Evolutionary conservation across 331 rosid genomes (phyloP).

Genomic region (Quercus lobata): DNA sequence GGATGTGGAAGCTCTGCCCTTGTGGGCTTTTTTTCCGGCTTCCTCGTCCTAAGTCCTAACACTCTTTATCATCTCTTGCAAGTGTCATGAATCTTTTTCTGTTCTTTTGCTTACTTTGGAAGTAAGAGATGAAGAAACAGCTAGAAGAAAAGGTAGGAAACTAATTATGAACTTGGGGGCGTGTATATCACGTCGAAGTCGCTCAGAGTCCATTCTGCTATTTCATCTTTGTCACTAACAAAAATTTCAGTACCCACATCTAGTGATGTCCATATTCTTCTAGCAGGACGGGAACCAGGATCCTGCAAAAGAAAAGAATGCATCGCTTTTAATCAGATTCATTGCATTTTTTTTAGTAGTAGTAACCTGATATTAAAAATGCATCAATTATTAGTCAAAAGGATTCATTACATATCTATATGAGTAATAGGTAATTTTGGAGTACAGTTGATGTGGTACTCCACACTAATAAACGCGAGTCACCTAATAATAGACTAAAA

Average conservation of each 20-base stretch:
- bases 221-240: slow-evolving; percentile 56
- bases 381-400: no score
- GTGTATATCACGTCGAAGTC: slow-evolving; percentile 45
- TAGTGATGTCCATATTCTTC: slow-evolving; percentile 46
- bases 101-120: background rate
- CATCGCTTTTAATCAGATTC: background rate
- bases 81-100: background rate
- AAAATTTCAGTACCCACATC: slow-evolving; percentile 75
- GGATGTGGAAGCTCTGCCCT: background rate
- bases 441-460: no score
- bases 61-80: background rate
- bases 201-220: slow-evolving; percentile 69
- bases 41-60: background rate
- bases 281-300: slow-evolving; percentile 47
- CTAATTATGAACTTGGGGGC: background rate
- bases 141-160: background rate
- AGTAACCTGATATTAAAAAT: background rate
- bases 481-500: no score
- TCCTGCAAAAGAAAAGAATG: slow-evolving; percentile 37
- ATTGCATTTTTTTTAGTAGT: background rate
- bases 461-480: no score
- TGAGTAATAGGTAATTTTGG: no score
- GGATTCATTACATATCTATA: background rate
- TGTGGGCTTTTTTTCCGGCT: background rate
- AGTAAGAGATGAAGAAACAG: background rate